Base-by-base conservation (phyloP, 2,329 filamentous ascomycete genomes). In the Dryadomyces sulphureus region DNA sequence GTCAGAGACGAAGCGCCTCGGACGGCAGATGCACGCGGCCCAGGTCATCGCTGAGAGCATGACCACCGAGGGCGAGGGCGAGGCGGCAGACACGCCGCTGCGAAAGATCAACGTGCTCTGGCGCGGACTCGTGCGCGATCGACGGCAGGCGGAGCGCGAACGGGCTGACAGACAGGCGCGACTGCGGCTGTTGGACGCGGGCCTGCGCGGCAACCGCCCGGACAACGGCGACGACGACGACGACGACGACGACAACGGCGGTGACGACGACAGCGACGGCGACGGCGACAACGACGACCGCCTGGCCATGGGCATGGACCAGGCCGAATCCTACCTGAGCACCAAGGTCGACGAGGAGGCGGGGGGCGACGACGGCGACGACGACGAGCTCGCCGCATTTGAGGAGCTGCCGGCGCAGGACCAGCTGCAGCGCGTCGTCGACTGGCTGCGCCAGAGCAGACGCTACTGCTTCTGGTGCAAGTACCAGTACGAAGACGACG, bases 401-500 rank as follows among this genome's bases (percentile, higher is more conserved):
- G 79, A 88, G 56, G 74, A 72, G 2, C 65, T 90, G 39, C 73
- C 79, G 20, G 68, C 77, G 2, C 65, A 66, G 1, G 82, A 93
- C 55, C 75, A 77, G 53, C 63, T 96, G 50, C 64, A 67, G 8
- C 76, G 68, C 54, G 61, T 93, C 14, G 72, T 94, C 9, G 60
- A 65, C 17, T 79, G 84, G 61, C 61, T 98, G 45, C 74, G 92
- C 34, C 68, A 77, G 42, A 73, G 74, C 57, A 77, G 87, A 57
- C 64, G 70, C 39, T 98, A 98, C 60, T 98, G 92, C 65, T 94
- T 95, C 60, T 98, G 89, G 84, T 98, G 92, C 64, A 96, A 95
- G 61, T 83, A 74, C 62, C 68, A 69, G 45, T 98, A 95, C 60
- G 74, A 79, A 0, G 79, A 87, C 56, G 67, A 66, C 32, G 63